phyloP scores from a whole-genome alignment of 495 filamentous ascomycete species.

The Penicillium maclennaniae region DNA sequence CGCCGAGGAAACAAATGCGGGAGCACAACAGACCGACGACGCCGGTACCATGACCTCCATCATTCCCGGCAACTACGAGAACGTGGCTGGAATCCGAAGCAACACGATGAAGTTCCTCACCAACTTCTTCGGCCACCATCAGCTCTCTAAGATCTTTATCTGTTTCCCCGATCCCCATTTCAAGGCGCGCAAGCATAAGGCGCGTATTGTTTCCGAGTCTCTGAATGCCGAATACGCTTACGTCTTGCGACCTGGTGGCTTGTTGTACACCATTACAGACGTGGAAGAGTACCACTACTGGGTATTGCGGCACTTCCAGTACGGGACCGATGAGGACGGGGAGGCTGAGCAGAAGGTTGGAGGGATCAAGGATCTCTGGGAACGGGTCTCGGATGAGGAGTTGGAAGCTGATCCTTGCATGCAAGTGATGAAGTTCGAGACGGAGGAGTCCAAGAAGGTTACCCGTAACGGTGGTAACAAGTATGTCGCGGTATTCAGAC shows the following conservation, averaged over 20 bases:
- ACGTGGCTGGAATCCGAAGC: slow-evolving; percentile 78
- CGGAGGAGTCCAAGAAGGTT: slow-evolving; percentile 98
- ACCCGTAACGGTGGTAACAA: slow-evolving; percentile 83
- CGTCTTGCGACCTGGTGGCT: slow-evolving; percentile 73
- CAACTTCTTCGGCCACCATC: slow-evolving; percentile 76
- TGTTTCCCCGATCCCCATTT: slow-evolving; percentile 99
- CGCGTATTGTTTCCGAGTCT: slow-evolving; percentile 83
- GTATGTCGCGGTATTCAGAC: slow-evolving; percentile 79
- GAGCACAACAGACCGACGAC: slow-evolving; percentile 24
- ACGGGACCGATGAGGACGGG: slow-evolving; percentile 21
- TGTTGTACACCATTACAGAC: slow-evolving; percentile 94
- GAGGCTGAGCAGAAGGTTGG: slow-evolving; percentile 28
- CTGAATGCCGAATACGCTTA: slow-evolving; percentile 93
- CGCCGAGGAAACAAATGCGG: slow-evolving; percentile 14
- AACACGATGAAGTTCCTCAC: slow-evolving; percentile 99
- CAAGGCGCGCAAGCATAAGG: slow-evolving; percentile 95
- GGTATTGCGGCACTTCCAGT: slow-evolving; percentile 81
- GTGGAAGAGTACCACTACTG: slow-evolving; percentile 90
- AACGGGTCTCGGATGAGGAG: slow-evolving; percentile 56
- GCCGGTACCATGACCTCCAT: slow-evolving; percentile 19
- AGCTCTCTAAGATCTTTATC: slow-evolving; percentile 88
- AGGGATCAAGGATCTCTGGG: slow-evolving; percentile 53
- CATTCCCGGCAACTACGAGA: slow-evolving; percentile 61
- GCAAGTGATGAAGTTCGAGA: slow-evolving; percentile 74
- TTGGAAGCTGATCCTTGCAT: slow-evolving; percentile 73